Evolutionary conservation across 768 basidiomycete species (phyloP), one percentile per base, ranked within the genome.

Genomic region (Russula emetica): DNA sequence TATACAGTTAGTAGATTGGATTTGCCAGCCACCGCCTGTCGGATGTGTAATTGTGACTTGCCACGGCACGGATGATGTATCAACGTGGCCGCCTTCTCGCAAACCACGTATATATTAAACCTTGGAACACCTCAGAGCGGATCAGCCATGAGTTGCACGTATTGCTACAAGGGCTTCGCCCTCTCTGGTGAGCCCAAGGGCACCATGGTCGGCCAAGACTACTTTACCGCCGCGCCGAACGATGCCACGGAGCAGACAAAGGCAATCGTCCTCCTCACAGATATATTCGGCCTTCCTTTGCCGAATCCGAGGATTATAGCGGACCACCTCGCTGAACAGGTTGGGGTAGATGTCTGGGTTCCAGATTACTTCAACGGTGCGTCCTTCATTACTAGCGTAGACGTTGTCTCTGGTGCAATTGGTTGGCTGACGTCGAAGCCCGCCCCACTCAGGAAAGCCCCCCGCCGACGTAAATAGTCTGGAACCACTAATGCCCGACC

Each of bases 331-430:
- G 77, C 84, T 9, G 72, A 78, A 61, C 68, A 72, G 20, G 69
- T 86, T 32, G 72, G 75, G 20, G 83, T 84, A 65, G 85, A 87
- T 67, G 84, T 85, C 20, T 87, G 83, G 80, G 76, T 84, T 20
- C 85, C 85, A 10, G 84, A 87, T 72, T 71, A 83, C 54, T 87
- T 85, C 67, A 70, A 76, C 64, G 85, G 85, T 82, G 58, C 52
- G 74, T 69, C 38, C 34, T 30, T 3, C 5, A 14, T 11, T 7
- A 18, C 28, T 28, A 8, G 22, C 34, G 9, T 10, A 4, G 18
- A 8, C 14, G 18, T 4, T 50, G 10, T 26, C 22, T 11, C 3
- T 57, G 26, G 38, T 38, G 11, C 34, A 11, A 2, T 13, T 6
- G 32, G 16, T 45, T 47, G 14, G 36, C 22, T 28, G 47, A 26